Conservation (phyloP, 1,284 basidiomycete genomes). For the Thecaphora thlaspeos region DNA sequence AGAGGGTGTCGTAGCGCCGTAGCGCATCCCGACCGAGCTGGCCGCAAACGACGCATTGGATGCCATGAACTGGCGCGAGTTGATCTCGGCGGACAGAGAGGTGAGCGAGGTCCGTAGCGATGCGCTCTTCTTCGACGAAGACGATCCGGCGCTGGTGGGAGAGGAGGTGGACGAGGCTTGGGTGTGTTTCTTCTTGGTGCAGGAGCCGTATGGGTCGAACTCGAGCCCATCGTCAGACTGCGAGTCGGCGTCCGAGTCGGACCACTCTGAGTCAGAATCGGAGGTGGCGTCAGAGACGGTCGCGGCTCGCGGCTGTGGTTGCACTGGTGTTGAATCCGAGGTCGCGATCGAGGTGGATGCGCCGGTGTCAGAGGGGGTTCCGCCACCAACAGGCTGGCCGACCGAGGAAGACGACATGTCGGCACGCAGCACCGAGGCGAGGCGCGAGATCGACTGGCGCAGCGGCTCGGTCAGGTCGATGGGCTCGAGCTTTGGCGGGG, state of each 20-base stretch:
- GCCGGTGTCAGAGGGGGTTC: background rate
- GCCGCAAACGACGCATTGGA: constrained; percentile 5
- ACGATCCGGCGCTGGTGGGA: background rate
- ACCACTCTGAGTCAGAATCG: constrained; percentile 24
- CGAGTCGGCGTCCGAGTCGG: constrained; percentile 20
- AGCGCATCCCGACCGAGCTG: constrained; percentile 7
- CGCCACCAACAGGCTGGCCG: constrained; percentile 3
- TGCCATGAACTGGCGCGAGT: constrained; percentile 23
- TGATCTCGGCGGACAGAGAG: constrained; percentile 30
- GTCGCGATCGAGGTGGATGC: too few species aligned
- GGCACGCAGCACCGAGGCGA: constrained; percentile 27
- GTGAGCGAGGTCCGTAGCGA: constrained; percentile 18
- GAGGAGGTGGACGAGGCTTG: constrained; percentile 12
- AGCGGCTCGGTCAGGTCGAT: constrained; percentile 46
- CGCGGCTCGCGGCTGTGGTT: constrained; percentile 1
- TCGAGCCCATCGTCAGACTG: constrained; percentile 38
- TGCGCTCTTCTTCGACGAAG: constrained; percentile 4
- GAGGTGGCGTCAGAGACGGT: constrained; percentile 33
- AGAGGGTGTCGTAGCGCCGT: too few species aligned
- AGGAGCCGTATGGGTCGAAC: constrained; percentile 40
- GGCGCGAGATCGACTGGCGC: constrained; percentile 34
- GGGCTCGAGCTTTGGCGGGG: constrained; percentile 20
- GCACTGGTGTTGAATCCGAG: constrained; percentile 1
- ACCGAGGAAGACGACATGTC: constrained; percentile 9
- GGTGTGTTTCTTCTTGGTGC: constrained; percentile 36